Evolutionary conservation across 2,329 filamentous ascomycete genomes (phyloP), one percentile per base, ranked within the genome.

Genomic region (Dactylella cylindrospora): DNA sequence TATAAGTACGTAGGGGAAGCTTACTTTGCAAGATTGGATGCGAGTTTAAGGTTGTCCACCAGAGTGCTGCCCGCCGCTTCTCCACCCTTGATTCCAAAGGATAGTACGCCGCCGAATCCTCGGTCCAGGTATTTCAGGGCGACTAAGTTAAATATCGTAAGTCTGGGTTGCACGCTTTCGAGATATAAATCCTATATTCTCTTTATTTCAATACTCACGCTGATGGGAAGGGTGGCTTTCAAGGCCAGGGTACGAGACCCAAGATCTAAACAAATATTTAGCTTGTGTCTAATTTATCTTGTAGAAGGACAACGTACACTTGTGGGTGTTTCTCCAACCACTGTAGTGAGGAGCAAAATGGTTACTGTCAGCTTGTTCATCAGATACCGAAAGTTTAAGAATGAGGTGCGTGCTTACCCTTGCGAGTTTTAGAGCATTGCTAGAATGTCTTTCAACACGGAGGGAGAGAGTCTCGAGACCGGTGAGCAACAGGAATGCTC

Each of bases 181-280:
- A 28, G n/a, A 8, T 39, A 2, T 7, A 12, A n/a, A 41, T 3
- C 15, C n/a, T n/a, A n/a, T n/a, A n/a, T n/a, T n/a, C n/a, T n/a
- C 8, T 41, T 20, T 43, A 43, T 23, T 8, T 17, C 13, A 13
- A 8, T 17, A 31, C 51, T 55, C 20, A 55, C 51, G 73, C 70
- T 80, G 80, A 74, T 97, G 88, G 70, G 83, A 88, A 9, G 81
- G 78, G 73, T 97, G 93, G 76, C 79, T 88, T 74, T 85, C 80
- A 3, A 97, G 79, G 15, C 93, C 93, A 0, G 88, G 90, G 74
- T 97, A 97, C 29, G 87, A 93, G 8, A 97, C 91, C 91, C 91
- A 98, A 69, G 80, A 80, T 36, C 55, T 61, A 39, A n/a, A 13
- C 3, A n/a, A 39, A 38, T 12, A 6, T 25, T 35, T 23, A 26